Percentiles rank a stretch among this genome's conserved stretches.
These are phyloP conservation scores for Pichia sporocuriosa DNA, from an alignment of 805 yeast species.

Conservation along the genomic window DNA sequence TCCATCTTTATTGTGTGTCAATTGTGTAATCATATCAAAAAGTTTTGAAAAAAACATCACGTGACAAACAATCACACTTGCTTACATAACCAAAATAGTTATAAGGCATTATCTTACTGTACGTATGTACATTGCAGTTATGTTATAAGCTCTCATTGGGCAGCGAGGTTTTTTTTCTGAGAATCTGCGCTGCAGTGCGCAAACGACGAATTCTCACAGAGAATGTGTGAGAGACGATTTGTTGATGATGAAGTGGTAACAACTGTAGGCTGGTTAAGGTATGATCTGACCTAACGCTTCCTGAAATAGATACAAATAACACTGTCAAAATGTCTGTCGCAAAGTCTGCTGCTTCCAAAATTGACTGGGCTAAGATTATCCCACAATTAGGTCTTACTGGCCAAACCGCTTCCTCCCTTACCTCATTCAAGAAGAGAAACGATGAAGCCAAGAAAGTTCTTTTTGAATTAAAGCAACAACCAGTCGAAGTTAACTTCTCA, in stretches of 20 bases:
- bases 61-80: too few relatives aligned
- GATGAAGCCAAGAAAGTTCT: constrained; percentile 92
- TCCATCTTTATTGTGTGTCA: too few relatives aligned
- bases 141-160: constrained; percentile 5
- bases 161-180: not conserved
- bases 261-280: not conserved
- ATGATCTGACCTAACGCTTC: not conserved
- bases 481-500: constrained; percentile 72
- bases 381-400: constrained; percentile 89
- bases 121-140: not conserved
- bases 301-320: too few relatives aligned
- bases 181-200: too few relatives aligned
- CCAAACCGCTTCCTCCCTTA: constrained; percentile 72
- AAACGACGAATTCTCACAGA: too few relatives aligned
- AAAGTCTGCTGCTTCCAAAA: constrained; percentile 43
- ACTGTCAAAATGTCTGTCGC: constrained; percentile 17
- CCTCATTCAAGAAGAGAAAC: constrained; percentile 95
- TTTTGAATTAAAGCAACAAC: constrained; percentile 61
- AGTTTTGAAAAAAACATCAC: too few relatives aligned
- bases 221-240: not conserved
- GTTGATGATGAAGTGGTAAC: not conserved
- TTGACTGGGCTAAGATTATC: constrained; percentile 92
- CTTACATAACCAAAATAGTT: too few relatives aligned
- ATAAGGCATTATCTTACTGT: not conserved
- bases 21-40: too few relatives aligned